Percentiles rank a stretch among this genome's conserved stretches.
phyloP scores from a whole-genome alignment of 495 filamentous ascomycete species.

The Penicillium salamii region DNA sequence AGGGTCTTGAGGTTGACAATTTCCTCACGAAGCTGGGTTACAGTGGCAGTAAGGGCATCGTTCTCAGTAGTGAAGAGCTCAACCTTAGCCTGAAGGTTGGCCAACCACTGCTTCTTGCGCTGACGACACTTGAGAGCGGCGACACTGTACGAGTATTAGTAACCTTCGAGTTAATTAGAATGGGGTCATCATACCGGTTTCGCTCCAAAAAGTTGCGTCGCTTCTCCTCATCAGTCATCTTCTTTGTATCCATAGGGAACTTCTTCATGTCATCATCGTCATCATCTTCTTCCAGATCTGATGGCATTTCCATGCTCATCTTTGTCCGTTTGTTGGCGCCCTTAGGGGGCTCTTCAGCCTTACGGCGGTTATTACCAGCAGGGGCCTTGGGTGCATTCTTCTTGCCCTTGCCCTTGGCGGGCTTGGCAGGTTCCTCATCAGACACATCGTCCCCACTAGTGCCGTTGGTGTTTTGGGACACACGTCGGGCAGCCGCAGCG shows the following conservation, averaged over 20 bases:
- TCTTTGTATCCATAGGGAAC: constrained; percentile 51
- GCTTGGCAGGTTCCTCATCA: constrained; percentile 64
- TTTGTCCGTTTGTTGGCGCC: constrained; percentile 72
- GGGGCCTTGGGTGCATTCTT: constrained; percentile 52
- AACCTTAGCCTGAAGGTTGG: constrained; percentile 91
- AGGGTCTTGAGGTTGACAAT: constrained; percentile 94
- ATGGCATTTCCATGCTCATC: constrained; percentile 49
- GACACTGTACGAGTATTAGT: constrained; percentile 59
- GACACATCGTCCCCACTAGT: constrained; percentile 56
- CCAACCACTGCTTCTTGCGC: constrained; percentile 98
- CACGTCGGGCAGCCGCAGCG: constrained; percentile 26
- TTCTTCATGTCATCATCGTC: constrained; percentile 48
- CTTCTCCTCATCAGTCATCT: constrained; percentile 99
- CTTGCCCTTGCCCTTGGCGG: constrained; percentile 68
- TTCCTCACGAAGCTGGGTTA: constrained; percentile 83
- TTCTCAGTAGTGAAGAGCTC: constrained; percentile 90
- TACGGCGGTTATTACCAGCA: constrained; percentile 63
- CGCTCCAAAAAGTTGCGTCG: constrained; percentile 95
- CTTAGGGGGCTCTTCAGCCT: constrained; percentile 75
- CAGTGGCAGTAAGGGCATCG: constrained; percentile 78
- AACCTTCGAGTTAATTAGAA: background rate
- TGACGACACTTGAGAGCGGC: constrained; percentile 96
- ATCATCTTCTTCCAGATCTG: constrained; percentile 55
- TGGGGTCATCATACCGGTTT: constrained; percentile 71
- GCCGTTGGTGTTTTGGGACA: constrained; percentile 37